Conservation (phyloP, 495 filamentous ascomycete species). For the Xylaria curta region DNA sequence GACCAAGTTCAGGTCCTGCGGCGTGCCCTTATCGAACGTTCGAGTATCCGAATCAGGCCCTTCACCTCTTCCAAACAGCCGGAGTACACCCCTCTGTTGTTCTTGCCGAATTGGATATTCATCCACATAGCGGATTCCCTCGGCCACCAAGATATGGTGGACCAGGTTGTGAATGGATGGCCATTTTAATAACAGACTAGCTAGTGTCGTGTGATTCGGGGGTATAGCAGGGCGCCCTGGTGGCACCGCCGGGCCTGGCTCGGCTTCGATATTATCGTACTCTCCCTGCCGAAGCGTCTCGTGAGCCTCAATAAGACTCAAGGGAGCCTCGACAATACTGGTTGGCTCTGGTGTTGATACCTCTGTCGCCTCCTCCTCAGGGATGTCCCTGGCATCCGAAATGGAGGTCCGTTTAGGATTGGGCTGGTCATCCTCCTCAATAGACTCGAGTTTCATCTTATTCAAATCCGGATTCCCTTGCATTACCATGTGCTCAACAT, state of each 20-base stretch:
- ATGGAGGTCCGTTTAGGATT: slow-evolving; percentile 30
- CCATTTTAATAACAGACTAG: slow-evolving; percentile 78
- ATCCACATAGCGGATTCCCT: slow-evolving; percentile 67
- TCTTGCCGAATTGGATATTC: slow-evolving; percentile 73
- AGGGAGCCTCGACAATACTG: slow-evolving; percentile 34
- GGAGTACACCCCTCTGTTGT: slow-evolving; percentile 74
- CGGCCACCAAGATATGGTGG: slow-evolving; percentile 46
- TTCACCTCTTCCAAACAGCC: slow-evolving; percentile 81
- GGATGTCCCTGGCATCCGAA: slow-evolving; percentile 32
- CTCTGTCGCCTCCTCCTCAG: slow-evolving; percentile 32
- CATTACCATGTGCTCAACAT: slow-evolving; percentile 33
- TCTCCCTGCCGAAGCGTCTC: slow-evolving; percentile 44
- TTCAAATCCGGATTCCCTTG: slow-evolving; percentile 33
- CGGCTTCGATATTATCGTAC: slow-evolving; percentile 51
- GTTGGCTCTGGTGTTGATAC: slow-evolving; percentile 37
- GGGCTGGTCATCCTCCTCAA: slow-evolving; percentile 39
- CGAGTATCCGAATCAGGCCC: slow-evolving; percentile 58
- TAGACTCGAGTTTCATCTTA: slow-evolving; percentile 39
- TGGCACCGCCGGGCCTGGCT: slow-evolving; percentile 51
- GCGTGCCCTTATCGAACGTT: slow-evolving; percentile 43
- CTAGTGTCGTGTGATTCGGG: slow-evolving; percentile 79
- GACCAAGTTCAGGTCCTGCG: slow-evolving; percentile 39
- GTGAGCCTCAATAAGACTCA: slow-evolving; percentile 42
- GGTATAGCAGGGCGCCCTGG: slow-evolving; percentile 71
- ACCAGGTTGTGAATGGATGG: slow-evolving; percentile 66